These are phyloP conservation scores for Monosporozyma siamensis DNA, from an alignment of 805 yeast genomes.

Conservation along the genomic window DNA sequence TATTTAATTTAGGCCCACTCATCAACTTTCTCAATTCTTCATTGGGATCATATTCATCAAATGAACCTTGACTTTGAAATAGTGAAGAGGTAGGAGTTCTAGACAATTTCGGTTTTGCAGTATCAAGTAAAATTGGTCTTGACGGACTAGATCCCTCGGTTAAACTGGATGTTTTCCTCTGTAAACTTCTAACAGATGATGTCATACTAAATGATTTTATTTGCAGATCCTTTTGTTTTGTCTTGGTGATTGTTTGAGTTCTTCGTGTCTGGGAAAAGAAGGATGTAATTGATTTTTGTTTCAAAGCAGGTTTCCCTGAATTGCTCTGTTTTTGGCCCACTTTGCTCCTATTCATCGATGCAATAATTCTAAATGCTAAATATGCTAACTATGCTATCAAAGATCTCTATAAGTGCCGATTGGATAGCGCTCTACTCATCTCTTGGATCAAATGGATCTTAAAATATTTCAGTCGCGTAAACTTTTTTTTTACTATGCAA, in stretches of 20 bases:
- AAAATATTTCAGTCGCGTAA: background rate
- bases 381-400: background rate
- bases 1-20: conserved; percentile 17
- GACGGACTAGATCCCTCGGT: background rate
- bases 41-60: conserved; percentile 27
- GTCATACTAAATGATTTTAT: too few species aligned
- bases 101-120: background rate
- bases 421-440: too few species aligned
- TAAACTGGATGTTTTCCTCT: background rate
- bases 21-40: conserved; percentile 16
- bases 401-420: too few species aligned
- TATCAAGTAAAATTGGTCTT: conserved; percentile 2
- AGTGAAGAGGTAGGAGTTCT: conserved; percentile 7
- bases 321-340: background rate
- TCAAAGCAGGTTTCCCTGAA: conserved; percentile 2
- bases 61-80: conserved; percentile 24
- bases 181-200: background rate
- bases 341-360: background rate
- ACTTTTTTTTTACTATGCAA: background rate
- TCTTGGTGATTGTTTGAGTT: background rate
- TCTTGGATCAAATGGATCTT: background rate
- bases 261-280: conserved; percentile 7
- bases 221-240: too few species aligned
- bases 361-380: too few species aligned
- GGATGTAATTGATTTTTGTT: conserved; percentile 9